A percentile compares a stretch with the other conserved stretches of the same genome.
Evolutionary conservation across 768 basidiomycete genomes (phyloP).

Genomic region (Naematelia aurantialba): DNA sequence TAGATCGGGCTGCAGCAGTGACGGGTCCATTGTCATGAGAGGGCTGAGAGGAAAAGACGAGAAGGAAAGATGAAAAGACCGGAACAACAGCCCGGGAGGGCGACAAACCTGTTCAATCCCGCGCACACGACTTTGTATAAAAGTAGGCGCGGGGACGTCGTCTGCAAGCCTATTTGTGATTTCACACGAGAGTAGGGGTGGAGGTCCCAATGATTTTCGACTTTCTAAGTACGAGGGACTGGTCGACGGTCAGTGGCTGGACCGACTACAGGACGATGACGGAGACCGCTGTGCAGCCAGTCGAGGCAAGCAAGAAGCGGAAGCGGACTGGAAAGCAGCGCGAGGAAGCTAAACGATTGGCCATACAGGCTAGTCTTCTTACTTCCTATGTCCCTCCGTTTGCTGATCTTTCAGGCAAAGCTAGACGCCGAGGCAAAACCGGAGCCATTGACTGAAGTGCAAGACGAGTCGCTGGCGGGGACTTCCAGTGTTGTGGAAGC

Average conservation of each 20-base stretch:
- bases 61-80: background rate
- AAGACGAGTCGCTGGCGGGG: no score
- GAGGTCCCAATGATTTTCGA: no score
- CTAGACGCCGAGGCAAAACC: slow-evolving; percentile 5
- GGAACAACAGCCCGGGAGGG: background rate
- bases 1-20: background rate
- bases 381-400: no score
- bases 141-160: background rate
- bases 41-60: background rate
- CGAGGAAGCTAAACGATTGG: slow-evolving; percentile 36
- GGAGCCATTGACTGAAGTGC: background rate
- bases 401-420: slow-evolving; percentile 6
- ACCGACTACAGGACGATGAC: background rate
- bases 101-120: background rate
- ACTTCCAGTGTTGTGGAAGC: no score
- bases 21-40: background rate
- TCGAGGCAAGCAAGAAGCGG: slow-evolving; percentile 29
- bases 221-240: no score
- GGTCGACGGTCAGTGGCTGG: no score
- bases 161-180: no score
- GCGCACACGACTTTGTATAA: background rate
- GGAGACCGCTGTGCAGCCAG: background rate
- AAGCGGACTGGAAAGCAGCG: slow-evolving; percentile 48
- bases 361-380: slow-evolving; percentile 24
- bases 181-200: no score